Percentiles rank a stretch among this genome's conserved stretches.
Conservation (phyloP, 805 yeast species). For the Candida sonorensis region DNA sequence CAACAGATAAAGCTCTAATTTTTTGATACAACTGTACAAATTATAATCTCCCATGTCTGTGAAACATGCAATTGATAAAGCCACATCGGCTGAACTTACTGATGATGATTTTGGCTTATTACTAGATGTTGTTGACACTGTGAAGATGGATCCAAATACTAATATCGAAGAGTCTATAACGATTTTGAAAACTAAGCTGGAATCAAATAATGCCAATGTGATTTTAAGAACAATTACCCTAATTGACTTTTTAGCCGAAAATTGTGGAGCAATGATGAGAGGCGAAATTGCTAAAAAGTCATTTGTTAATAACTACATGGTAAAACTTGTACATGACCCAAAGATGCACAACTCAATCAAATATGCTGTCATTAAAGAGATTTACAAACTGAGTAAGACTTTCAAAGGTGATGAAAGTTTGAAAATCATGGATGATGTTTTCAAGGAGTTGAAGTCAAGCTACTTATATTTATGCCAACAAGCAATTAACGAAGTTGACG, state of each 20-base stretch:
- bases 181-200: slow-evolving; percentile 41
- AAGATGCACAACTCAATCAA: slow-evolving; percentile 64
- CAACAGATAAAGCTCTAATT: too few species aligned
- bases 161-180: slow-evolving; percentile 41
- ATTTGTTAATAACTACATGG: slow-evolving; percentile 40
- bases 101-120: slow-evolving; percentile 65
- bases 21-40: too few species aligned
- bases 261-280: slow-evolving; percentile 66
- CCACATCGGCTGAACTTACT: slow-evolving; percentile 58
- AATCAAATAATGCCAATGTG: slow-evolving; percentile 55
- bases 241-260: slow-evolving; percentile 60
- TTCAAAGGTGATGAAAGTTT: slow-evolving; percentile 74
- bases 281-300: slow-evolving; percentile 53
- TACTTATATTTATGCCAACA: slow-evolving; percentile 32
- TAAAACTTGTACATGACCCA: slow-evolving; percentile 44
- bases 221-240: slow-evolving; percentile 51
- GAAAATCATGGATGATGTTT: slow-evolving; percentile 59
- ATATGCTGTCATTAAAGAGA: slow-evolving; percentile 54
- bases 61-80: slow-evolving; percentile 29
- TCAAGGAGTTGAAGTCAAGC: slow-evolving; percentile 37
- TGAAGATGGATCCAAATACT: slow-evolving; percentile 54
- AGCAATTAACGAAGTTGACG: slow-evolving; percentile 23
- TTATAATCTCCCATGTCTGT: too few species aligned
- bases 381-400: slow-evolving; percentile 57
- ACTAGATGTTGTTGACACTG: slow-evolving; percentile 60